A percentile compares a stretch with the other conserved stretches of the same genome.
These are phyloP conservation scores for Saccharum officinarum DNA, from an alignment of 176 grass and related monocot species.

Conservation along the genomic window DNA sequence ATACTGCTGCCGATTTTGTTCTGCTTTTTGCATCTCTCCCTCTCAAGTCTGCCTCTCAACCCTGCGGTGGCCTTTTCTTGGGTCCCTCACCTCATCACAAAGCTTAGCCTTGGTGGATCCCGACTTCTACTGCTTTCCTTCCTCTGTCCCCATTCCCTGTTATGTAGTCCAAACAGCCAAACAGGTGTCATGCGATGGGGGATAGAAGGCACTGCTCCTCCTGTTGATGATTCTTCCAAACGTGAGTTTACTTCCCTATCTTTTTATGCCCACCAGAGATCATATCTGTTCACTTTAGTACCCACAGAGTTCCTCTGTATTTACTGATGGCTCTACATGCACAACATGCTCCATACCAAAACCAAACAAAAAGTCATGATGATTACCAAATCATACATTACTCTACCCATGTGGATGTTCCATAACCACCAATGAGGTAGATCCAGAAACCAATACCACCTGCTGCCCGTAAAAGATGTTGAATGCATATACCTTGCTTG, in stretches of 20 bases:
- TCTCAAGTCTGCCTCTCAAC: background rate
- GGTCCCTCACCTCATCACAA: slow-evolving; percentile 25
- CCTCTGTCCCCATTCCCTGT: background rate
- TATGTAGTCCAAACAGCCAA: slow-evolving; percentile 10
- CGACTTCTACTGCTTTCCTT: too few species aligned
- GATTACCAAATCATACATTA: background rate
- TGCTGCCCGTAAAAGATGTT: background rate
- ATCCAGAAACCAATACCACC: slow-evolving; percentile 14
- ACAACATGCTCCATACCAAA: background rate
- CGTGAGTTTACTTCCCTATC: background rate
- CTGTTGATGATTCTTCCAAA: too few species aligned
- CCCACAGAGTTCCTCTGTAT: background rate
- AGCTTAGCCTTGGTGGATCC: too few species aligned
- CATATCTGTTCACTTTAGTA: background rate
- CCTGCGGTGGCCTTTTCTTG: background rate
- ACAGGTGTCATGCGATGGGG: background rate
- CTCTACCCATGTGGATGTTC: background rate
- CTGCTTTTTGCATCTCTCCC: background rate
- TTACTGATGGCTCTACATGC: background rate
- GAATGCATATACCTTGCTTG: slow-evolving; percentile 2
- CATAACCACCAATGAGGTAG: background rate
- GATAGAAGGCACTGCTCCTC: too few species aligned
- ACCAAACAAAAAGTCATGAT: background rate
- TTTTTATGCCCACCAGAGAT: too few species aligned
- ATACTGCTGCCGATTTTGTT: background rate